Evolutionary conservation across 2,329 filamentous ascomycete species (phyloP).

Genomic region (Dryadomyces quercivorus): DNA sequence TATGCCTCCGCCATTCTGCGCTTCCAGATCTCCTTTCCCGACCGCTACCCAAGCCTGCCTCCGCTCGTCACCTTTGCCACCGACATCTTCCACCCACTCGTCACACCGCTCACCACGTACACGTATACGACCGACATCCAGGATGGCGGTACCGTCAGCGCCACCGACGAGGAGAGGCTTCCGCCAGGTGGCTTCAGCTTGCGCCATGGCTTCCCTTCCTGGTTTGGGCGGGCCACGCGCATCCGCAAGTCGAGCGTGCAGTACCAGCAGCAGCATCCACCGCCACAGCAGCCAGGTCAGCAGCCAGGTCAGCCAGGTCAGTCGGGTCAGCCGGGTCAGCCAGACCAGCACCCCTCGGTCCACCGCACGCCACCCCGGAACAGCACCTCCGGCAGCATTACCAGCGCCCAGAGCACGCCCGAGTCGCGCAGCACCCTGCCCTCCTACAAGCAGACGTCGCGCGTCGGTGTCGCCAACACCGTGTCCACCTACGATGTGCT

Average conservation of each 20-base stretch:
- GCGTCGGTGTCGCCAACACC: constrained; percentile 20
- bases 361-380: background rate
- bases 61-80: constrained; percentile 81
- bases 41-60: constrained; percentile 64
- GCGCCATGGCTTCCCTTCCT: constrained; percentile 78
- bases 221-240: constrained; percentile 42
- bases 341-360: background rate
- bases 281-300: background rate
- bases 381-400: too few relatives aligned
- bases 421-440: constrained; percentile 12
- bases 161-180: constrained; percentile 69
- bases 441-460: constrained; percentile 21
- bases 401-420: background rate
- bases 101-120: constrained; percentile 88
- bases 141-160: constrained; percentile 66
- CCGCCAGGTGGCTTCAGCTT: constrained; percentile 85
- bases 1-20: constrained; percentile 80
- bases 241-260: background rate
- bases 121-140: constrained; percentile 75
- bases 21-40: constrained; percentile 80
- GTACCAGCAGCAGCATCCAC: background rate
- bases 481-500: constrained; percentile 57
- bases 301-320: background rate
- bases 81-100: constrained; percentile 89
- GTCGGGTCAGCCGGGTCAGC: background rate